Conservation (phyloP, 345 rosid genomes). For the Linum trigynum region DNA sequence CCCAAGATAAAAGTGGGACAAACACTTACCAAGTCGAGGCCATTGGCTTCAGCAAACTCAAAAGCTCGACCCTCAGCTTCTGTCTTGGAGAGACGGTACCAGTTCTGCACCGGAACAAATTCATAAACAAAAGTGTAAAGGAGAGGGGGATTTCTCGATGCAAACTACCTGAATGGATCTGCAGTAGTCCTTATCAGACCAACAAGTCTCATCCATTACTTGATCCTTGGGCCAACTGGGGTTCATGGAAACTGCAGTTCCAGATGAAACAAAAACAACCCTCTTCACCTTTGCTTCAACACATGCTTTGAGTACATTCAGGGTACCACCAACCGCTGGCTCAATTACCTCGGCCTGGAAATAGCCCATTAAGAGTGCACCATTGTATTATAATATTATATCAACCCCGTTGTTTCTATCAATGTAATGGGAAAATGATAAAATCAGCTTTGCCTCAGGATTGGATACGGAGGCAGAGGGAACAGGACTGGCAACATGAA, state of each 20-base stretch:
- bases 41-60: not conserved
- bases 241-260: conserved; percentile 35
- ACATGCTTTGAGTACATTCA: conserved; percentile 58
- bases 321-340: conserved; percentile 62
- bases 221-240: conserved; percentile 48
- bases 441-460: conserved; percentile 21
- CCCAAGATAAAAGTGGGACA: not conserved
- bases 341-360: conserved; percentile 44
- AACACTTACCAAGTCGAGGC: not conserved
- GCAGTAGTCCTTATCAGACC: conserved; percentile 59
- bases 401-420: not conserved
- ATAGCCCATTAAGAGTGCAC: not conserved
- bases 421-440: not conserved
- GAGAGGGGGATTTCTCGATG: not conserved
- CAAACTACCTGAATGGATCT: conserved; percentile 31
- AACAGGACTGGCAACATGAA: conserved; percentile 68
- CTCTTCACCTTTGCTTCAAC: conserved; percentile 46
- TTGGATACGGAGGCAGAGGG: conserved; percentile 33
- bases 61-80: not conserved
- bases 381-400: not conserved
- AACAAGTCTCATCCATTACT: conserved; percentile 44
- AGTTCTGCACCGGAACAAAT: not conserved
- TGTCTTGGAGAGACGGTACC: not conserved
- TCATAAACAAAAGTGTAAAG: not conserved
- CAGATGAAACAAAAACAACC: conserved; percentile 61